A percentile compares a stretch with the other conserved stretches of the same genome.
These are phyloP conservation scores for Acaromyces ingoldii DNA, from an alignment of 1,284 basidiomycete species.

Conservation along the genomic window DNA sequence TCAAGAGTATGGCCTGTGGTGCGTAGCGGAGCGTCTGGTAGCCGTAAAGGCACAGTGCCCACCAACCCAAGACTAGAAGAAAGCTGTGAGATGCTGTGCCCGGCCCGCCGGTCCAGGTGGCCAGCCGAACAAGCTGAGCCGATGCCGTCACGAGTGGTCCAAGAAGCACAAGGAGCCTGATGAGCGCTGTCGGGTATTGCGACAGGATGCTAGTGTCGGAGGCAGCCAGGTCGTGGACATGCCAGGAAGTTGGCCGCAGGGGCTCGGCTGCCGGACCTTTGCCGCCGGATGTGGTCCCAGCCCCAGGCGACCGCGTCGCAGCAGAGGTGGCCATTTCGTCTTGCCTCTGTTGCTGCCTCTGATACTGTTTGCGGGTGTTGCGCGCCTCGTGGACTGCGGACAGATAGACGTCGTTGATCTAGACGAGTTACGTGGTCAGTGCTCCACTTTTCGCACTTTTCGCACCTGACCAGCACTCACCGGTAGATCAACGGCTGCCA, in stretches of 20 bases:
- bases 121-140: slow-evolving; percentile 21
- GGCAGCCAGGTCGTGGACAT: neutral
- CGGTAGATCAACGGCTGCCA: slow-evolving; percentile 12
- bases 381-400: slow-evolving; percentile 4
- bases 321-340: neutral
- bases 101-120: slow-evolving; percentile 44
- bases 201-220: slow-evolving; percentile 4
- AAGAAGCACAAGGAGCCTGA: slow-evolving; percentile 3
- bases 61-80: slow-evolving; percentile 40
- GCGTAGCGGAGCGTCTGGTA: slow-evolving; percentile 46
- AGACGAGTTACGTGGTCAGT: neutral
- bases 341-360: neutral
- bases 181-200: neutral
- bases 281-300: neutral
- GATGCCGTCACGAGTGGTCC: neutral
- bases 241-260: neutral
- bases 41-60: slow-evolving; percentile 38
- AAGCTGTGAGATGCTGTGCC: slow-evolving; percentile 26
- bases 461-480: neutral
- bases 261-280: neutral
- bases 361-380: slow-evolving; percentile 3
- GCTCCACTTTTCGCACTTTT: neutral
- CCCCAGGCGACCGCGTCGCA: neutral
- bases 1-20: slow-evolving; percentile 36
- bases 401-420: slow-evolving; percentile 11